Base-by-base conservation (phyloP, 139 green algal species). In the Volvox reticuliferus region DNA sequence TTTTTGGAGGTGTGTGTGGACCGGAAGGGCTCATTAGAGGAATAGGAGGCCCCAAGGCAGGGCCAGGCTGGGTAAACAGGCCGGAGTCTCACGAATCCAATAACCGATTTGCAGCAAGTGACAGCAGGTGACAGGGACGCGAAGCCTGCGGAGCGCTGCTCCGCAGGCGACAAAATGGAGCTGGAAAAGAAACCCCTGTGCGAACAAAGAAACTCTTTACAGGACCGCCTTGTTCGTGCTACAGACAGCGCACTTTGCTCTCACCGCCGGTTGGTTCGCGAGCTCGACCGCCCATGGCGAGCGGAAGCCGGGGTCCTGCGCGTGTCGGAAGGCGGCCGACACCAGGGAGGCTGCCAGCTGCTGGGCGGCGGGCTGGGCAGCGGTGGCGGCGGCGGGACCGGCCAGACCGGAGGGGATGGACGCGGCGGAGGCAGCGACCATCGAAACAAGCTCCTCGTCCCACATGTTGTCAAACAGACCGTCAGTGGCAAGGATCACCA, bases 391-490 rank as follows among this genome's bases (percentile, higher is more conserved):
- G 69, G 76, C 87, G 37, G 67, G 61, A 16, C 87, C 44, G 12
- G 81, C 65, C 69, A 68, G 5, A 0, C 32, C 87, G 82, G 32
- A 55, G 19, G 62, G 55, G 30, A 36, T 50, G 68, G 33, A 30
- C 30, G 55, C 50, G 32, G 81, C 79, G 24, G 86, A 62, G 13
- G 44, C 75, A 5, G 71, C 33, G 68, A 97, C 94, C 12, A 98
- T 61, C 22, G 79, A 71, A 33, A 85, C 91, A 18, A 99, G 65
- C 90, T 99, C 93, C 2, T 96, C 80, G 76, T 99, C 95, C 94
- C 95, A 99, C 83, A 99, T 86, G 93, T 99, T 99, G 95, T 99
- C 98, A 80, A 97, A 99, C 88, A 99, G 91, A 0, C 98, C 98
- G 90, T 99, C 98, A 5, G 94, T 97, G 82, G 94, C 98, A 20